phyloP scores from a whole-genome alignment of 768 basidiomycete species.

The Pulveroboletus frians region DNA sequence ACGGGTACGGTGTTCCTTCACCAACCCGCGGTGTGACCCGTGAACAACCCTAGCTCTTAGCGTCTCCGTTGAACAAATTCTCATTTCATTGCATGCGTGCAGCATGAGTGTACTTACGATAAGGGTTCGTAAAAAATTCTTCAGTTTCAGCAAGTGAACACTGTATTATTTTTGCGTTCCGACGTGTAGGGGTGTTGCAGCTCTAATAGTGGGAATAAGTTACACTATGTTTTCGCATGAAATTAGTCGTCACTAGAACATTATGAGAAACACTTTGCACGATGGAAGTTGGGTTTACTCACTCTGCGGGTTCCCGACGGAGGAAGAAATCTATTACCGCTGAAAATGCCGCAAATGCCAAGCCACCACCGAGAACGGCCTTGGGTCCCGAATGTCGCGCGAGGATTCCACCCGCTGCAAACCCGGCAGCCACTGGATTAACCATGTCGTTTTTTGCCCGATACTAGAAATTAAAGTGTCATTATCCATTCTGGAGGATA shows the following conservation, averaged over 20 bases:
- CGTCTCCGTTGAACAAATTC: too few species aligned
- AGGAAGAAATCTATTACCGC: conserved; percentile 82
- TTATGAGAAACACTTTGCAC: conserved; percentile 3
- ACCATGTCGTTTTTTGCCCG: conserved; percentile 94
- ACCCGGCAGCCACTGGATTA: conserved; percentile 85
- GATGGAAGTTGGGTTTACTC: conserved; percentile 23
- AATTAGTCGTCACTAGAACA: conserved; percentile 37
- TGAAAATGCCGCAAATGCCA: conserved; percentile 93
- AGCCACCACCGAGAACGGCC: conserved; percentile 80
- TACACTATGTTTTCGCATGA: not conserved
- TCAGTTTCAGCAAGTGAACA: too few species aligned
- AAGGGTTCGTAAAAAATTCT: too few species aligned
- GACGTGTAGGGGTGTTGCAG: too few species aligned
- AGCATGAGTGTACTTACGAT: too few species aligned
- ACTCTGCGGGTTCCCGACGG: conserved; percentile 78
- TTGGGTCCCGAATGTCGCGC: conserved; percentile 85
- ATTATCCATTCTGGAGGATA: not conserved
- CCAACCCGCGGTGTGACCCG: too few species aligned
- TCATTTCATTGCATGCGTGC: too few species aligned
- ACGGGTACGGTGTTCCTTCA: too few species aligned
- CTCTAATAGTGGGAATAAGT: too few species aligned
- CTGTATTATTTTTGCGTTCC: too few species aligned
- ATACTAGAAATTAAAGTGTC: conserved; percentile 49
- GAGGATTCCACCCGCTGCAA: conserved; percentile 82
- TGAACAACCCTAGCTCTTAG: too few species aligned